Evolutionary conservation across 75 land plant species (phyloP), one percentile per base, ranked within the genome.

Genomic region (Pseudotsuga menziesii): DNA sequence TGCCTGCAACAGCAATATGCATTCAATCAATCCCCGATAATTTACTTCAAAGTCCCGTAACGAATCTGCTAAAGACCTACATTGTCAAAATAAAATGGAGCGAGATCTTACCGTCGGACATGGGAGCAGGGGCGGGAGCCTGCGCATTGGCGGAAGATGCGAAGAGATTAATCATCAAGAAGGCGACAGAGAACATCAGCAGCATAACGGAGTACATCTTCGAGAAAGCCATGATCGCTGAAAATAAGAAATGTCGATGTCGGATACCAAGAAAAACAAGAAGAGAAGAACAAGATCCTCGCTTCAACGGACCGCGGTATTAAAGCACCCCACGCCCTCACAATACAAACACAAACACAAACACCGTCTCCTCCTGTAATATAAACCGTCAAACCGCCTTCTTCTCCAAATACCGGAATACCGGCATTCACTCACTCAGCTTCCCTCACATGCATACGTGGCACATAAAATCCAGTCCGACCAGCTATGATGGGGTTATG

Each of bases 71-170:
- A 48, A 48, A 48, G 54, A 48, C 15, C 29, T 4, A 7, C 41
- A 23, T 36, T 74, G 75, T 44, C 14, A 3, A 15, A 19, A n/a
- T 16, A 23, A 71, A 29, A 58, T 23, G 25, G 7, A 32, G 56
- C n/a, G 4, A 77, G 36, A 72, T 15, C 75, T 41, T 22, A 84
- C 87, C 85, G 56, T 86, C 88, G 48, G 82, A 80, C 3, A 74
- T 75, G 17, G 84, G 84, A 29, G 82, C 80, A 12, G 88, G 85
- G 14, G 87, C 80, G 11, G 87, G 87, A 15, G 88, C 85, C 25
- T 58, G 36, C 19, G 74, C 74, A n/a, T 80, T 79, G 1, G 80
- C 81, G 20, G 20, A 58, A 57, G 67, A 9, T 14, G 74, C 23
- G 13, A 66, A 71, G 58, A 78, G 22, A 36, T 8, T 56, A 25